Evolutionary conservation across 768 basidiomycete species (phyloP).

Genomic region (Pleurotus salmoneostramineus): DNA sequence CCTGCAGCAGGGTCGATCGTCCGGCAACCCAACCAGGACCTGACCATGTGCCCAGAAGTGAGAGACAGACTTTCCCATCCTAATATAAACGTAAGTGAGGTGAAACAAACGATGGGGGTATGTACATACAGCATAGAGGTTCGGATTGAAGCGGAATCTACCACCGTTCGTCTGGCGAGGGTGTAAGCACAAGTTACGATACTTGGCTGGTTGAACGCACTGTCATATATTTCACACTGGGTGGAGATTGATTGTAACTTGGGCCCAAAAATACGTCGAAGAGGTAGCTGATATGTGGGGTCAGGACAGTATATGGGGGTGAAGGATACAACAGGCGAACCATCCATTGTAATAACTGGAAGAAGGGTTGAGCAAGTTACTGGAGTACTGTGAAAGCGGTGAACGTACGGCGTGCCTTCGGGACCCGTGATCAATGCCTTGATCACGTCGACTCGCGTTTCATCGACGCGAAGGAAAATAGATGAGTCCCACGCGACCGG

Average conservation of each 20-base stretch:
- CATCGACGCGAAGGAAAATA: constrained; percentile 90
- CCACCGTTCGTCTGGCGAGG: constrained; percentile 72
- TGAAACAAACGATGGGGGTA: background rate
- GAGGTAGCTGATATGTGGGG: constrained; percentile 41
- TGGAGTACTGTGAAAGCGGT: constrained; percentile 5
- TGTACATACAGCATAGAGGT: constrained; percentile 76
- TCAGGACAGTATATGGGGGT: constrained; percentile 11
- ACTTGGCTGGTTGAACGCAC: constrained; percentile 26
- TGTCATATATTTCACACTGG: constrained; percentile 61
- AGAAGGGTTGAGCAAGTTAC: background rate
- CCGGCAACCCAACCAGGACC: constrained; percentile 94
- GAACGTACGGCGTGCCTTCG: constrained; percentile 84
- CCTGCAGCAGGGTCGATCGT: constrained; percentile 86
- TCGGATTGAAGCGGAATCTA: constrained; percentile 90
- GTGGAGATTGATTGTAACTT: constrained; percentile 85
- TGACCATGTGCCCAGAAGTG: constrained; percentile 86
- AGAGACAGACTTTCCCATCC: constrained; percentile 95
- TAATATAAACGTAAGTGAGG: constrained; percentile 18
- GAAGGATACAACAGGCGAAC: constrained; percentile 33
- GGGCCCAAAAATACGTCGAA: constrained; percentile 94
- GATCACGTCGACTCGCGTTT: constrained; percentile 86
- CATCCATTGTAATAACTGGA: constrained; percentile 87
- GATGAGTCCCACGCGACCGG: constrained; percentile 96
- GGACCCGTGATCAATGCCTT: constrained; percentile 92
- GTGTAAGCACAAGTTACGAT: background rate